A percentile compares a stretch with the other conserved stretches of the same genome.
Conservation (phyloP, 441 rosid species). For the Adansonia rubrostipa region DNA sequence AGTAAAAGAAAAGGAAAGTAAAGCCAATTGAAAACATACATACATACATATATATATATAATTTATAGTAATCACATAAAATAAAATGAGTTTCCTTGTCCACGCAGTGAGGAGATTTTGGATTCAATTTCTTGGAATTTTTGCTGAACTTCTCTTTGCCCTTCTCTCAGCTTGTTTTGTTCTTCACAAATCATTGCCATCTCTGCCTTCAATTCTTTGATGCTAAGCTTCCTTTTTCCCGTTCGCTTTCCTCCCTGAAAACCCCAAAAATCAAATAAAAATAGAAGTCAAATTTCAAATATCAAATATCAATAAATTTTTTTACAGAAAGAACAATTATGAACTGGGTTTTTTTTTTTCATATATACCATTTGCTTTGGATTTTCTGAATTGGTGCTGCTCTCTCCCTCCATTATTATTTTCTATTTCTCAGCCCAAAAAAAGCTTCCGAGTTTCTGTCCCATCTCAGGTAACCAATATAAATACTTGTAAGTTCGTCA, state of each 20-base stretch:
- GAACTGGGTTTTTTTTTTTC: too few relatives aligned
- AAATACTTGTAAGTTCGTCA: not conserved
- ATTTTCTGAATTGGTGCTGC: not conserved
- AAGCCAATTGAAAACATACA: too few relatives aligned
- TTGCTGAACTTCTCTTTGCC: constrained; percentile 10
- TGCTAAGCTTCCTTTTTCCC: not conserved
- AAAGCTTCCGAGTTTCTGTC: not conserved
- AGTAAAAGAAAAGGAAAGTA: too few relatives aligned
- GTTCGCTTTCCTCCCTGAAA: not conserved
- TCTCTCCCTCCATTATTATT: not conserved
- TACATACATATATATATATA: too few relatives aligned
- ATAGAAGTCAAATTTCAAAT: too few relatives aligned
- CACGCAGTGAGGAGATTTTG: not conserved
- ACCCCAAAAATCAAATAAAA: too few relatives aligned
- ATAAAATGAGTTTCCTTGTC: not conserved
- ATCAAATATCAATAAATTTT: too few relatives aligned
- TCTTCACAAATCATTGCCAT: constrained; percentile 13
- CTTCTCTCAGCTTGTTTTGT: not conserved
- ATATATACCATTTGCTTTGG: too few relatives aligned
- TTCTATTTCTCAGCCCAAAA: not conserved
- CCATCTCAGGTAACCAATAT: not conserved
- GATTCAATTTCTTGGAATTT: not conserved
- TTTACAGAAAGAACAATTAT: too few relatives aligned
- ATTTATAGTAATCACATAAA: too few relatives aligned
- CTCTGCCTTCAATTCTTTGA: not conserved